phyloP scores from a whole-genome alignment of 164 flowering plant species.

The Piper betle region DNA sequence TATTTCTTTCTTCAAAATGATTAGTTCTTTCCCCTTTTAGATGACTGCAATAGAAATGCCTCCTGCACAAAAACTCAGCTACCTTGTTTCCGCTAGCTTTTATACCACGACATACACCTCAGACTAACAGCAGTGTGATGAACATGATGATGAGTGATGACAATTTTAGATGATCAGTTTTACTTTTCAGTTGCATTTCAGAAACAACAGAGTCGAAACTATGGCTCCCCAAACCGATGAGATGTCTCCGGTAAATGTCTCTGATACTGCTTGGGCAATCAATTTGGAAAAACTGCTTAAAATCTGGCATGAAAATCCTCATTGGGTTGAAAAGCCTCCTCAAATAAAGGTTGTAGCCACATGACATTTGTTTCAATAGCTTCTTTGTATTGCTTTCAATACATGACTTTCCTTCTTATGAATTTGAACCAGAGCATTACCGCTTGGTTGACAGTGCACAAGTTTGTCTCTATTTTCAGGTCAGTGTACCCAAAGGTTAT shows the following conservation, averaged over 20 bases:
- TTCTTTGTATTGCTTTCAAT: background rate
- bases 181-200: slow-evolving; percentile 32
- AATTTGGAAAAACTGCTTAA: slow-evolving; percentile 62
- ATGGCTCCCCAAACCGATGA: slow-evolving; percentile 6
- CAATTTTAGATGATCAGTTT: too few species aligned
- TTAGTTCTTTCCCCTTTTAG: background rate
- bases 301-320: slow-evolving; percentile 79
- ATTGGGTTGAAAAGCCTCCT: slow-evolving; percentile 59
- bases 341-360: slow-evolving; percentile 39
- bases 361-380: background rate
- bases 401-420: background rate
- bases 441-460: too few species aligned
- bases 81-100: too few species aligned
- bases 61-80: too few species aligned
- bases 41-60: too few species aligned
- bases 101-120: too few species aligned
- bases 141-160: too few species aligned
- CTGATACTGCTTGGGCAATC: slow-evolving; percentile 15
- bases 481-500: slow-evolving; percentile 87
- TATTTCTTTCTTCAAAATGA: background rate
- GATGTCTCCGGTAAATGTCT: slow-evolving; percentile 18
- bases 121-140: too few species aligned
- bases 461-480: slow-evolving; percentile 58
- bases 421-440: too few species aligned
- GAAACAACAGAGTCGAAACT: too few species aligned